Percentiles rank a stretch among this genome's conserved stretches.
phyloP scores from a whole-genome alignment of 805 yeast species.

The Sugiyamaella boreocaroliniensis region DNA sequence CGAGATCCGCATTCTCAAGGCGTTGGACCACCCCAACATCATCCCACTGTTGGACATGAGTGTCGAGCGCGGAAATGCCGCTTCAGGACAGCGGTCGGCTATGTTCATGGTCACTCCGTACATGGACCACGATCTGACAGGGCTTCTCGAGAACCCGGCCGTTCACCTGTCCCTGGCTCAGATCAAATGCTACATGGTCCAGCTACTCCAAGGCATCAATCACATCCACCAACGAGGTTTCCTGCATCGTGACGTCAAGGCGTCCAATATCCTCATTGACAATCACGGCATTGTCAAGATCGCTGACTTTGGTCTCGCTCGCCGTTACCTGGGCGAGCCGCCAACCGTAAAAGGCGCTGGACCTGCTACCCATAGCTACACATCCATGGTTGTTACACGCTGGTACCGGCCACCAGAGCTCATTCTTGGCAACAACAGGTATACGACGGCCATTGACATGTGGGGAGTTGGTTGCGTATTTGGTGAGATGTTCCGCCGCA shows the following conservation, averaged over 20 bases:
- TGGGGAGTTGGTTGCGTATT: constrained; percentile 98
- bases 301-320: constrained; percentile 94
- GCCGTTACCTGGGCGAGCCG: constrained; percentile 56
- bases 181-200: constrained; percentile 76
- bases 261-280: constrained; percentile 87
- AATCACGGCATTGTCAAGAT: constrained; percentile 71
- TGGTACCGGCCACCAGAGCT: constrained; percentile 98
- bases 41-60: constrained; percentile 76
- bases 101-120: constrained; percentile 90
- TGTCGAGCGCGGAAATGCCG: constrained; percentile 38
- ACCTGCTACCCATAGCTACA: constrained; percentile 37
- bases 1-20: constrained; percentile 77
- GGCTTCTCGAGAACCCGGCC: constrained; percentile 73
- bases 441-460: constrained; percentile 91
- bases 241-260: constrained; percentile 88
- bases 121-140: constrained; percentile 88
- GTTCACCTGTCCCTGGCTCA: constrained; percentile 56
- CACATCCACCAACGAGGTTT: constrained; percentile 61
- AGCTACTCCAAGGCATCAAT: constrained; percentile 70
- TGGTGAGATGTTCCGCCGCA: constrained; percentile 77
- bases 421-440: constrained; percentile 72
- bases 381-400: constrained; percentile 82
- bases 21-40: constrained; percentile 61
- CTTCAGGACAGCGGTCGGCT: constrained; percentile 27
- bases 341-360: constrained; percentile 49